Percentiles rank a stretch among this genome's conserved stretches.
phyloP scores from a whole-genome alignment of 371 early-diverging fungal species.

The Dipsacomyces acuminosporus region DNA sequence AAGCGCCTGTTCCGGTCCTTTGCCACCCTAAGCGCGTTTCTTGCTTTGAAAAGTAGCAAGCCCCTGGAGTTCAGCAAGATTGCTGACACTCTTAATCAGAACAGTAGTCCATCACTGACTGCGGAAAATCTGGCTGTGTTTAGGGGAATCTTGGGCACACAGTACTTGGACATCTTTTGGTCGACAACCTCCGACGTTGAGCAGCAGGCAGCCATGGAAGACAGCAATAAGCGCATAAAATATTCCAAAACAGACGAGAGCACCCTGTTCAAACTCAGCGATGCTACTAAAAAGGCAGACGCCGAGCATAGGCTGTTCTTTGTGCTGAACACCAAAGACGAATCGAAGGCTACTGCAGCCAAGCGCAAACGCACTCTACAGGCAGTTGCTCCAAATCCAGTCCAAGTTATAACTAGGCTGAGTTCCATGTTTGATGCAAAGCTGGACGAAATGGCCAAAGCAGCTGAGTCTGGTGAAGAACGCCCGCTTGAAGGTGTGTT shows the following conservation, averaged over 20 bases:
- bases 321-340: too few relatives aligned
- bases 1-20: conserved; percentile 10
- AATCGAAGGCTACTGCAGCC: too few relatives aligned
- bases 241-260: too few relatives aligned
- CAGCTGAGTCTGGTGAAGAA: background rate
- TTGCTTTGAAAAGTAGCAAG: conserved; percentile 1
- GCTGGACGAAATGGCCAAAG: background rate
- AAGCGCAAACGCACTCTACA: too few relatives aligned
- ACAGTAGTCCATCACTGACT: conserved; percentile 1
- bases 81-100: background rate
- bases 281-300: too few relatives aligned
- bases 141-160: conserved; percentile 9
- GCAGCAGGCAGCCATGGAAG: background rate
- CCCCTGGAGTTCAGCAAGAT: conserved; percentile 5
- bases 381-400: too few relatives aligned
- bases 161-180: conserved; percentile 10
- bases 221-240: background rate
- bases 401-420: too few relatives aligned
- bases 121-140: conserved; percentile 15
- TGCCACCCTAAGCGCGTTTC: conserved; percentile 21
- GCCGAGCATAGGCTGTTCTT: too few relatives aligned
- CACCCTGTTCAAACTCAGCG: too few relatives aligned
- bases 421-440: too few relatives aligned
- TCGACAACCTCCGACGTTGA: background rate
- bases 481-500: background rate